A percentile compares a stretch with the other conserved stretches of the same genome.
These are phyloP conservation scores for Tephrocybe sp. DNA, from an alignment of 768 basidiomycete species.

Conservation along the genomic window DNA sequence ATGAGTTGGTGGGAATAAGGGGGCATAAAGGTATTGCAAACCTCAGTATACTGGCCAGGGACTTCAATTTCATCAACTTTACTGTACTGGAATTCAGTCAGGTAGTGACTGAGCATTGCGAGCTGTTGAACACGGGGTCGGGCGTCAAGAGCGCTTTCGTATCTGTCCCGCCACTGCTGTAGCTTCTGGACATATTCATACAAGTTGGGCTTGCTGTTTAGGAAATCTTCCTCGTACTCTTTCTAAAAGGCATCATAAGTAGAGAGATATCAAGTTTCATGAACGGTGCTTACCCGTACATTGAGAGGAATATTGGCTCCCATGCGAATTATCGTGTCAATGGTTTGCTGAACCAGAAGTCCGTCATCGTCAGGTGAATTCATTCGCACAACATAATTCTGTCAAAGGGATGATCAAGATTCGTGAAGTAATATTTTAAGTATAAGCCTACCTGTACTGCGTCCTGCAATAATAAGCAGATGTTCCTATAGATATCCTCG, in stretches of 20 bases:
- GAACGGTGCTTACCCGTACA: constrained; percentile 47
- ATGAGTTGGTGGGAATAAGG: constrained; percentile 3
- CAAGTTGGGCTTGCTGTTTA: constrained; percentile 72
- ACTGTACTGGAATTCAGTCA: constrained; percentile 96
- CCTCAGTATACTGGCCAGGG: constrained; percentile 98
- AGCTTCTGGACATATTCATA: constrained; percentile 86
- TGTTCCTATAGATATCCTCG: constrained; percentile 91
- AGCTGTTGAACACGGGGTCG: constrained; percentile 82
- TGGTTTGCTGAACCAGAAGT: constrained; percentile 50
- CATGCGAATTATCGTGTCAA: constrained; percentile 58
- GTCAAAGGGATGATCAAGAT: neutral
- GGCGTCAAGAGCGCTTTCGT: constrained; percentile 79
- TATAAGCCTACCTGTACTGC: constrained; percentile 64
- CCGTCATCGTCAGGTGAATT: constrained; percentile 68
- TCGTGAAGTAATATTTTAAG: neutral
- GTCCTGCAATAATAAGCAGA: constrained; percentile 84
- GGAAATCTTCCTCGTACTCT: constrained; percentile 90
- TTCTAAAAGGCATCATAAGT: constrained; percentile 42
- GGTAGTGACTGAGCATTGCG: constrained; percentile 84
- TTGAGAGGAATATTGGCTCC: constrained; percentile 53
- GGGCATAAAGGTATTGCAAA: constrained; percentile 23
- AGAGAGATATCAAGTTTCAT: neutral
- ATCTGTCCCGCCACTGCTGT: constrained; percentile 91
- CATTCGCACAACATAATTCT: constrained; percentile 74
- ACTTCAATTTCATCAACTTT: constrained; percentile 98